A percentile compares a stretch with the other conserved stretches of the same genome.
phyloP scores from a whole-genome alignment of 805 yeast genomes.

The Metschnikowia anglica region DNA sequence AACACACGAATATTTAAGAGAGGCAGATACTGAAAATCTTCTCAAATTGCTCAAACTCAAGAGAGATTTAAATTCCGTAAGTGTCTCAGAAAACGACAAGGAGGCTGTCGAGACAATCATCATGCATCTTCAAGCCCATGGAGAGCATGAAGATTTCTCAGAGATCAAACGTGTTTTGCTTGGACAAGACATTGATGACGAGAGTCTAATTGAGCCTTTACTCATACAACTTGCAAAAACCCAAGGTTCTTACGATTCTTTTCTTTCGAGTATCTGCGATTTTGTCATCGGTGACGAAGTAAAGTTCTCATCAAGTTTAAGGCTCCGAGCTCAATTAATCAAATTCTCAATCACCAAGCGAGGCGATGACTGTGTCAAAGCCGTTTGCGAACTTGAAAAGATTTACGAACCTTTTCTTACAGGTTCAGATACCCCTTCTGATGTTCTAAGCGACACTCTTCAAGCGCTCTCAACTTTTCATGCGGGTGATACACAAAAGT shows the following conservation, averaged over 20 bases:
- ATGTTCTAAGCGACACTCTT: conserved; percentile 1
- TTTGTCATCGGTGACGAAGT: conserved; percentile 24
- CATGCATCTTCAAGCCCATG: conserved; percentile 10
- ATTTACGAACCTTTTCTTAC: conserved; percentile 5
- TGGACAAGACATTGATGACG: conserved; percentile 26
- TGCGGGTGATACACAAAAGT: neutral
- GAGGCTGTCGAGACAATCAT: conserved; percentile 13
- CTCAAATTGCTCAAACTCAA: conserved; percentile 24
- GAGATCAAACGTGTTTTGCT: conserved; percentile 16
- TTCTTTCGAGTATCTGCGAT: conserved; percentile 17
- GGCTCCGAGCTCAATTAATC: conserved; percentile 23
- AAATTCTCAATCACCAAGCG: neutral
- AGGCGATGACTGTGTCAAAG: neutral
- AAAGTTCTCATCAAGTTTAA: conserved; percentile 23
- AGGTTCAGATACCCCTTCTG: conserved; percentile 2
- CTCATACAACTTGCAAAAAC: conserved; percentile 10
- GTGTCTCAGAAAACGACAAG: conserved; percentile 8
- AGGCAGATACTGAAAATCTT: conserved; percentile 5
- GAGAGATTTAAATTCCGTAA: conserved; percentile 24
- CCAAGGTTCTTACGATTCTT: neutral
- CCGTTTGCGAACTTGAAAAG: neutral
- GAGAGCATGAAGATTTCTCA: conserved; percentile 5
- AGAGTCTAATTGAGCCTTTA: conserved; percentile 23
- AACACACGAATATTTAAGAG: conserved; percentile 1
- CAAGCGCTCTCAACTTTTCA: conserved; percentile 3